phyloP scores from a whole-genome alignment of 208 protist species.

The Acanthamoeba sp. region DNA sequence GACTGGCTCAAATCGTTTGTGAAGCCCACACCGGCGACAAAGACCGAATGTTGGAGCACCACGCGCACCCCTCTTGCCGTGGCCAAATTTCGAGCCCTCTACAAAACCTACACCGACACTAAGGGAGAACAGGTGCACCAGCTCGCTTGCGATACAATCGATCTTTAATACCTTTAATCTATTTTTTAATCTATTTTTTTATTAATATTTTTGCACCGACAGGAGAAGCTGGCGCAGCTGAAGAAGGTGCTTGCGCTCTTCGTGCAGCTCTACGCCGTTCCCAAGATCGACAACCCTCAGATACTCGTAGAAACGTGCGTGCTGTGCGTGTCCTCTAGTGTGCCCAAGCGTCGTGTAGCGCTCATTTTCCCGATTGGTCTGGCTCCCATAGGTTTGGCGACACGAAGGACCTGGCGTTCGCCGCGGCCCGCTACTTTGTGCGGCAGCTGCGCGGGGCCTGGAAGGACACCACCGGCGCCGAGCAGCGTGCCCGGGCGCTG shows the following conservation, averaged over 20 bases:
- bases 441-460: neutral
- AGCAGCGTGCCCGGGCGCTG: neutral
- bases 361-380: no score
- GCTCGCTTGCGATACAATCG: no score
- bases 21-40: neutral
- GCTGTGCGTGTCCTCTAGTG: neutral
- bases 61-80: conserved; percentile 26
- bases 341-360: neutral
- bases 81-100: conserved; percentile 23
- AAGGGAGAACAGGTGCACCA: conserved; percentile 3
- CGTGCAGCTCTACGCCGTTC: conserved; percentile 38
- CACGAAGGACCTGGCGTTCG: conserved; percentile 45
- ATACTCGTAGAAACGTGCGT: conserved; percentile 19
- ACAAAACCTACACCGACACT: conserved; percentile 39
- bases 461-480: neutral
- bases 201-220: neutral
- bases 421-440: conserved; percentile 11
- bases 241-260: conserved; percentile 57
- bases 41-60: conserved; percentile 3
- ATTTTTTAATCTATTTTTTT: neutral
- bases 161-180: neutral
- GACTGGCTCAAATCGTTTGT: conserved; percentile 48
- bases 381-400: neutral
- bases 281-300: neutral
- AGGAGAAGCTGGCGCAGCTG: conserved; percentile 26